Evolutionary conservation across 2,329 filamentous ascomycete species (phyloP), one percentile per base, ranked within the genome.

Genomic region (Seiridium cupressi): DNA sequence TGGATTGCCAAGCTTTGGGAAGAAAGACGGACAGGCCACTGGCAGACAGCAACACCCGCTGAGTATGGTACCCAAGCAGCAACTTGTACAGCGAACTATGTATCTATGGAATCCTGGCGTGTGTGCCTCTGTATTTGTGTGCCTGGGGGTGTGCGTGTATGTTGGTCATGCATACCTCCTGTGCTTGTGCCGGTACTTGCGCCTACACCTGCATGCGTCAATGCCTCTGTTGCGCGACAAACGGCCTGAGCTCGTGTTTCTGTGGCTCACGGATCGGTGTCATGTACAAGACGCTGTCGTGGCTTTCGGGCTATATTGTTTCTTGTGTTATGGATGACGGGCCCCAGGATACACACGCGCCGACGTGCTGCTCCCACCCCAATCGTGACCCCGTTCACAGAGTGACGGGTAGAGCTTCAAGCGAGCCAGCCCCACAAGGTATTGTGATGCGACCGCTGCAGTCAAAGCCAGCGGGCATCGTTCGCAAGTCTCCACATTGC

Each of bases 201-300:
- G 31, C 57, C 53, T 49, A 55, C 59, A 64, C 40, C 54, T 61
- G 51, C 51, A 63, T 64, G 54, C 60, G 56, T 64, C 63, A 61
- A 55, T 68, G 63, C 60, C 65, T 66, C 55, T 64, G 62, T 63
- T 60, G 63, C 65, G 65, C 69, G 18, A 26, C 18, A 71, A 71
- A 71, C 69, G 68, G 63, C 58, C 47, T 26, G 18, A 26, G 18
- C 18, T 60, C 62, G 60, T 62, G 59, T 66, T 69, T 63, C 18
- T 64, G 38, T 62, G 61, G 61, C 61, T 59, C 51, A 54, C 49
- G 7, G 54, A 35, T 60, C 38, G 31, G 31, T 53, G 53, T 48
- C 53, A 49, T 66, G 62, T 65, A 66, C 62, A 62, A 54, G 44
- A 44, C 48, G 26, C 54, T 46, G 55, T 61, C 64, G 64, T 62